phyloP scores from a whole-genome alignment of 1,139 yeast genomes.

The Zygoascus meyerae region DNA sequence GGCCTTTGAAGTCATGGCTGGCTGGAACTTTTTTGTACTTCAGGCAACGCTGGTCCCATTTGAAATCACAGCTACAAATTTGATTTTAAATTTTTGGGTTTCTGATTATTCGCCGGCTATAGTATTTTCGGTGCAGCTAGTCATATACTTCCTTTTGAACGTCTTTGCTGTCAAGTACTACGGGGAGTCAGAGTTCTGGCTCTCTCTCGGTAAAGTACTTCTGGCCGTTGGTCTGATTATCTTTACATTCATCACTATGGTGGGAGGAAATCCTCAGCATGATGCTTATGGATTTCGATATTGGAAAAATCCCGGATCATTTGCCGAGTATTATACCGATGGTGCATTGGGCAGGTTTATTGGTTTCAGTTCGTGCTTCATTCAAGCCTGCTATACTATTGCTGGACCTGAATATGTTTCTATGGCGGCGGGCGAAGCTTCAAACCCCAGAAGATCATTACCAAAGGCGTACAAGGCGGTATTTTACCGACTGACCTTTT shows the following conservation, averaged over 20 bases:
- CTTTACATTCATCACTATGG: constrained; percentile 74
- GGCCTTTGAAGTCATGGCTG: constrained; percentile 70
- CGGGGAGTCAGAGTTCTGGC: constrained; percentile 80
- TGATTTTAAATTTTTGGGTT: constrained; percentile 74
- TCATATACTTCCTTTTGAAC: constrained; percentile 56
- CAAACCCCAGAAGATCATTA: constrained; percentile 68
- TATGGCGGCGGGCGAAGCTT: constrained; percentile 77
- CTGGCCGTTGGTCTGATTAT: constrained; percentile 65
- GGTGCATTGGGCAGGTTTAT: constrained; percentile 64
- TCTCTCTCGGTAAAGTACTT: constrained; percentile 65
- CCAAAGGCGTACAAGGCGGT: constrained; percentile 78
- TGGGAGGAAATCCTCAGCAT: constrained; percentile 76
- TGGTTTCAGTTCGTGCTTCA: constrained; percentile 63
- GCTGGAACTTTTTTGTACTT: constrained; percentile 75
- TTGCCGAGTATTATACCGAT: constrained; percentile 49
- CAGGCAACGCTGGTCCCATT: constrained; percentile 74
- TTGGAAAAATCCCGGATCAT: constrained; percentile 53
- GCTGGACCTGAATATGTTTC: constrained; percentile 84
- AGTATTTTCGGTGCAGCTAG: constrained; percentile 49
- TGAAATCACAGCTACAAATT: constrained; percentile 75
- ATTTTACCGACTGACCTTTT: constrained; percentile 60
- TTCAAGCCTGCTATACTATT: constrained; percentile 61
- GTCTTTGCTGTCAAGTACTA: constrained; percentile 65
- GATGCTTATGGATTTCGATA: constrained; percentile 58
- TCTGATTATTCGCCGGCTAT: constrained; percentile 48